phyloP scores from a whole-genome alignment of 129 eudicot species.

The Apium graveolens region DNA sequence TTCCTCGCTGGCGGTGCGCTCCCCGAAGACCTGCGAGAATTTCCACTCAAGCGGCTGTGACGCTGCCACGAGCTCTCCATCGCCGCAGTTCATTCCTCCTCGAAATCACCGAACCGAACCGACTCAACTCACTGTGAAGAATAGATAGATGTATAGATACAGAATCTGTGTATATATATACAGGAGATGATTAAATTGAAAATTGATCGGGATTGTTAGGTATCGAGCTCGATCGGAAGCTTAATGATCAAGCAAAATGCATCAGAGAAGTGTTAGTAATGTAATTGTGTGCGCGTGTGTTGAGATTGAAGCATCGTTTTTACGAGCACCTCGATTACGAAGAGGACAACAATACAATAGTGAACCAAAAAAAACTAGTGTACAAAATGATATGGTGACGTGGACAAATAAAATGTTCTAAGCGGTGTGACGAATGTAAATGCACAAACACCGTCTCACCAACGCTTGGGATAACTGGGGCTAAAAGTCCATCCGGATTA shows the following conservation, averaged over 20 bases:
- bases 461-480: too few relatives aligned
- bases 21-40: constrained; percentile 54
- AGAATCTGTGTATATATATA: background rate
- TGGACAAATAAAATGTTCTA: too few relatives aligned
- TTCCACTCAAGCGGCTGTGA: constrained; percentile 46
- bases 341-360: background rate
- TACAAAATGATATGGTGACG: too few relatives aligned
- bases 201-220: background rate
- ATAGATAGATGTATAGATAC: background rate
- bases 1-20: constrained; percentile 44
- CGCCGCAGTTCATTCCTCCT: constrained; percentile 27
- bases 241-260: background rate
- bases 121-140: too few relatives aligned
- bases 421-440: too few relatives aligned
- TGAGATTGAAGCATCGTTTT: background rate
- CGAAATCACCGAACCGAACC: background rate
- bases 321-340: background rate
- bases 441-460: too few relatives aligned
- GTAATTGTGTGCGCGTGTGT: background rate
- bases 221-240: background rate
- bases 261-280: background rate
- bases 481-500: too few relatives aligned
- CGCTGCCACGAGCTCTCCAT: constrained; percentile 34
- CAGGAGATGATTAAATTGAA: too few relatives aligned
- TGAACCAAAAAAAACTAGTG: too few relatives aligned